Conservation (phyloP, 768 basidiomycete species). For the Tulasnella sp. region DNA sequence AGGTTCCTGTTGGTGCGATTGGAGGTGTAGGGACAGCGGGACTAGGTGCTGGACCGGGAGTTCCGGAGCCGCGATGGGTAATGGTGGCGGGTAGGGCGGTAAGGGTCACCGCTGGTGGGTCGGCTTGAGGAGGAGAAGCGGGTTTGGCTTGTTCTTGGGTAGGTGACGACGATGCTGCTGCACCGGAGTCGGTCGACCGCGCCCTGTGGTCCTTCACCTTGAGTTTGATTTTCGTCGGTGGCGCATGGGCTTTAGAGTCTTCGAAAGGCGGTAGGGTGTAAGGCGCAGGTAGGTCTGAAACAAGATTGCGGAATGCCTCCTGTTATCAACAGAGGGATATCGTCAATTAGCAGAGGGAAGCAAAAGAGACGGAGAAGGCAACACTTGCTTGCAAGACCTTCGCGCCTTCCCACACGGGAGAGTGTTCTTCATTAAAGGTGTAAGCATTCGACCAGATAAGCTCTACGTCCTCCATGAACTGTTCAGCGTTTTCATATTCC, state of each 20-base stretch:
- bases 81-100: background rate
- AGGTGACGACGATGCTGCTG: background rate
- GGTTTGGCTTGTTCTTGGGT: background rate
- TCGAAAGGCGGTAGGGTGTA: conserved; percentile 38
- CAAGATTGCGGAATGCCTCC: conserved; percentile 63
- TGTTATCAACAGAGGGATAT: conserved; percentile 24
- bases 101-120: background rate
- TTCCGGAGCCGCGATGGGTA: background rate
- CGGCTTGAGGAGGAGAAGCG: background rate
- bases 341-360: conserved; percentile 13
- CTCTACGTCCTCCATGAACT: conserved; percentile 80
- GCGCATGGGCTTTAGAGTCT: conserved; percentile 18
- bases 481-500: conserved; percentile 52
- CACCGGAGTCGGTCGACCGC: background rate
- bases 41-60: background rate
- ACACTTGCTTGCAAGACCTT: conserved; percentile 47
- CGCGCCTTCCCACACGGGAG: conserved; percentile 73
- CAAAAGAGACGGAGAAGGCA: background rate
- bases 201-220: conserved; percentile 27
- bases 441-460: conserved; percentile 85
- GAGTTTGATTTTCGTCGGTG: conserved; percentile 50
- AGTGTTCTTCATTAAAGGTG: conserved; percentile 78
- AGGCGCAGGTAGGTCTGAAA: conserved; percentile 66
- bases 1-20: background rate
- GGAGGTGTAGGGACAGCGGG: background rate